Base-by-base conservation (phyloP, 768 basidiomycete genomes). In the Macrocybe gigantea region DNA sequence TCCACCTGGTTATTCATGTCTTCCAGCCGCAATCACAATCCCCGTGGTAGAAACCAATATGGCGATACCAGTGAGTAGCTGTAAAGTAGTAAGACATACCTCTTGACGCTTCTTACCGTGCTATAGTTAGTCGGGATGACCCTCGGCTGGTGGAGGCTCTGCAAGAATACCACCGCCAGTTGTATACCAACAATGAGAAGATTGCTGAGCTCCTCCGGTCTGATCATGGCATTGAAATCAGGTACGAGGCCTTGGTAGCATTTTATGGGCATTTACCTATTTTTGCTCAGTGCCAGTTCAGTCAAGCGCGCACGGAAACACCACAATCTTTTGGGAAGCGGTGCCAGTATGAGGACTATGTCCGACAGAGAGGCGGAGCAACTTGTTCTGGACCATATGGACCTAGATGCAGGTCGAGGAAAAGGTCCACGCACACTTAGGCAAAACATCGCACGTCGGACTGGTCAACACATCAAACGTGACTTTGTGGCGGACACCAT, bases 401-500 rank as follows among this genome's bases (percentile, higher is more conserved):
- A 55, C 36, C 22, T 53, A 37, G 60, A 61, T 43, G 48, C 53
- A 4, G 45, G 47, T 0, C 22, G 49, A 33, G 50, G 38, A 2
- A 30, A 15, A 9, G 60, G 58, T 7, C 48, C 55, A 0, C 49
- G 46, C 3, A 57, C 52, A 11, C 52, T 59, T 14, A 39, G 49
- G 47, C 44, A 50, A 9, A 49, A 50, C 12, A 44, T 60, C 8
- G 56, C 52, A 5, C 44, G 32, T n/a, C 15, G 52, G 2, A 29
- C 51, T 5, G 43, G 38, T 0, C 30, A 30, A 8, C 56, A 57
- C 43, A 22, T 60, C 7, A 29, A 47, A 3, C 11, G 58, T 10
- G 44, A 56, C 9, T 50, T 49, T 48, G 53, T 62, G 30, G 41
- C 37, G 0, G 33, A 55, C 1, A 49, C 61, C n/a, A 70, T 70